Evolutionary conservation across 2,329 filamentous ascomycete genomes (phyloP), one percentile per base, ranked within the genome.

Genomic region (Orbilia brochopaga): DNA sequence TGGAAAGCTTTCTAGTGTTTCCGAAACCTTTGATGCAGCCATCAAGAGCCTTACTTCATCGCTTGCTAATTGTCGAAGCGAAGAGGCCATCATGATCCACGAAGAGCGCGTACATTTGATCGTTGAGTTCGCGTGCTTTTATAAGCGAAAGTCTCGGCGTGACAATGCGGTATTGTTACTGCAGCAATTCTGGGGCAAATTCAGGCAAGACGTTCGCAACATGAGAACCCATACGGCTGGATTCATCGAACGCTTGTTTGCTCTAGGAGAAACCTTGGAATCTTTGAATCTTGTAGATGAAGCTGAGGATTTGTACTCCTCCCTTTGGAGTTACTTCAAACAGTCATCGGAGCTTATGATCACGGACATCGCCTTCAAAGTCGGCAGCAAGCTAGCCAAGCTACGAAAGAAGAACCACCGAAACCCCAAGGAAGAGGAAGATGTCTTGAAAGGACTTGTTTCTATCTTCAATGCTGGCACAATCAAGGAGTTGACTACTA

Each of bases 141-240:
- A 69, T 21, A 48, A 52, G n/a, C 51, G 53, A 30, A 69, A n/a
- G 8, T 51, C 53, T 1, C 61, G 46, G 6, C 44, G 65, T 13
- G 65, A 69, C 11, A 63, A 52, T 11, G 65, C 57, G 1, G 24
- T 69, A 2, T 52, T 63, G 1, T 40, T 69, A 5, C 52, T 69
- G 5, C 53, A 61, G 32, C 30, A 69, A 19, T 69, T 69, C 27
- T 69, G 65, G 65, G 32, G 32, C 1, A 69, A 58, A 32, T 63
- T 57, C 13, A 42, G 57, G 21, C 57, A 50, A 4, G 65, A 69
- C 17, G 57, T 62, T 2, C 51, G 62, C 13, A 50, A 51, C n/a
- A n/a, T 69, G 5, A 21, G 65, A 2, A 24, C 57, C 27, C 65
- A 62, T 21, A 57, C 65, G 1, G n/a, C 15, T n/a, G 65, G 65